Evolutionary conservation across 169 alveolate species (phyloP).

Genomic region (Plasmodium fragile): DNA sequence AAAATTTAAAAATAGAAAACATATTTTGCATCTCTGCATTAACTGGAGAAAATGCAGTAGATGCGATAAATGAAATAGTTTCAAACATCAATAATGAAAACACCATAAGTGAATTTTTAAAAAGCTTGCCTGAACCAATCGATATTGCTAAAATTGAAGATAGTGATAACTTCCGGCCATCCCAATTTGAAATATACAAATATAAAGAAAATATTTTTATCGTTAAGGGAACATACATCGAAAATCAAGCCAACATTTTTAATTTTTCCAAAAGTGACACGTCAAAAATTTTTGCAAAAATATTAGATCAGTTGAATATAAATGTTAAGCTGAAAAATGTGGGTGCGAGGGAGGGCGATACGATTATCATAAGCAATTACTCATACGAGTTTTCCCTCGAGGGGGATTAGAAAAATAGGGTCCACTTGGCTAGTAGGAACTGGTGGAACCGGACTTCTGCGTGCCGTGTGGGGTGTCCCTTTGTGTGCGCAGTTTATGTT

Average conservation of each 20-base stretch:
- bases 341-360: conserved; percentile 74
- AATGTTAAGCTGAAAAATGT: conserved; percentile 59
- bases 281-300: conserved; percentile 49
- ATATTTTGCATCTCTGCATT: conserved; percentile 68
- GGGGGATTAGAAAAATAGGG: neutral
- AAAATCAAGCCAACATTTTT: conserved; percentile 84
- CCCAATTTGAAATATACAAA: conserved; percentile 76
- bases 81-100: conserved; percentile 21
- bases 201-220: conserved; percentile 79
- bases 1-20: conserved; percentile 26
- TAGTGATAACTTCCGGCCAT: conserved; percentile 79
- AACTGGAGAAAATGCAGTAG: conserved; percentile 71
- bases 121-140: conserved; percentile 42
- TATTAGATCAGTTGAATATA: conserved; percentile 54
- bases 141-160: conserved; percentile 77
- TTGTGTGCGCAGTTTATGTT: neutral
- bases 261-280: conserved; percentile 76
- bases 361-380: conserved; percentile 61
- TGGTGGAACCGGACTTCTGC: neutral
- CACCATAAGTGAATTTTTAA: conserved; percentile 20
- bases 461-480: neutral
- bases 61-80: conserved; percentile 48
- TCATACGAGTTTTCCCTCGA: conserved; percentile 33
- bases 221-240: conserved; percentile 78
- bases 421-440: neutral